A percentile compares a stretch with the other conserved stretches of the same genome.
These are phyloP conservation scores for Hymenochaete sp. DNA, from an alignment of 1,284 basidiomycete species.

Conservation along the genomic window DNA sequence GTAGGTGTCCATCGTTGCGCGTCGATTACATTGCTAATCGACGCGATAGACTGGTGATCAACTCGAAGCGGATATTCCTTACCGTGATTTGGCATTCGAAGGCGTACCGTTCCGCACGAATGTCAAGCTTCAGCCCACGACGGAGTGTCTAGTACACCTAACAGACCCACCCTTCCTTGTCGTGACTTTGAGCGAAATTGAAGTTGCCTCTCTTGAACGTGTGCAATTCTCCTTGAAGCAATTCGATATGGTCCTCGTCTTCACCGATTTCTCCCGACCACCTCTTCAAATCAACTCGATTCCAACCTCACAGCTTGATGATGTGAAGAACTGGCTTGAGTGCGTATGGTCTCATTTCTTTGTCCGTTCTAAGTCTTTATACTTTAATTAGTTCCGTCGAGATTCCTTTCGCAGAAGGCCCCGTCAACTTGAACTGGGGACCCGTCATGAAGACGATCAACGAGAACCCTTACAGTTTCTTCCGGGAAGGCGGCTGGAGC, in stretches of 20 bases:
- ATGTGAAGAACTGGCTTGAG: constrained; percentile 98
- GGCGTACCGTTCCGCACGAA: constrained; percentile 96
- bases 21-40: neutral
- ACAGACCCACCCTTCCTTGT: constrained; percentile 96
- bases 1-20: constrained; percentile 34
- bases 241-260: constrained; percentile 95
- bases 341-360: constrained; percentile 35
- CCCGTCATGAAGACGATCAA: constrained; percentile 98
- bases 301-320: constrained; percentile 83
- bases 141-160: constrained; percentile 93
- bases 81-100: constrained; percentile 94
- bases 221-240: constrained; percentile 96
- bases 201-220: constrained; percentile 94
- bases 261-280: constrained; percentile 90
- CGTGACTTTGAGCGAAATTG: constrained; percentile 89
- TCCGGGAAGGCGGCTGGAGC: constrained; percentile 91
- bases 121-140: constrained; percentile 91
- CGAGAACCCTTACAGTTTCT: constrained; percentile 93
- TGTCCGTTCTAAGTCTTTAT: constrained; percentile 7
- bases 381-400: constrained; percentile 76
- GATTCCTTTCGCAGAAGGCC: constrained; percentile 92
- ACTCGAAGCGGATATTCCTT: constrained; percentile 92
- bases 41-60: constrained; percentile 63
- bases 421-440: constrained; percentile 97
- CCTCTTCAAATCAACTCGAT: constrained; percentile 96